Base-by-base conservation (phyloP, 768 basidiomycete species). In the Dendrothele bispora region DNA sequence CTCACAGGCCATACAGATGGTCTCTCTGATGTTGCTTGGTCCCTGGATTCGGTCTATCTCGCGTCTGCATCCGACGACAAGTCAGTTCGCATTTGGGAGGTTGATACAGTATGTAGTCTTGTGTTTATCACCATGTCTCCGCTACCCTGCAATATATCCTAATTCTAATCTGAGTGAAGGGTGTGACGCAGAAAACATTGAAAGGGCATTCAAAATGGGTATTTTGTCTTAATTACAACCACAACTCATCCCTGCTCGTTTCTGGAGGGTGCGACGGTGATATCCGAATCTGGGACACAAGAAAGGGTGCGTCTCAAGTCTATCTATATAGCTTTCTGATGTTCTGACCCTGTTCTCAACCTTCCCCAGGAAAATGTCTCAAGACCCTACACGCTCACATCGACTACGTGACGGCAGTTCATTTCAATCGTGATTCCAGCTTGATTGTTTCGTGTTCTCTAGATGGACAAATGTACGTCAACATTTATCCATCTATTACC, bases 31-130 rank as follows among this genome's bases (percentile, higher is more conserved):
- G 75, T 98, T 43, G 76, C 91, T 1, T 95, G 94, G 88, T 90
- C 93, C 6, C 75, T 84, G 8, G 88, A 97, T 62, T 87, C 87
- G 55, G 69, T 76, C 18, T 83, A 84, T 65, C 74, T 98, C 22
- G 93, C 95, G 0, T 93, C 91, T 24, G 94, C 91, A 0, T 95
- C 91, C 3, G 95, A 98, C 64, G 95, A 98, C 61, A 83, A 82
- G 3, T 92, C 88, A 2, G 80, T 95, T 55, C 79, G 89, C 26
- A 86, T 95, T 70, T 95, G 93, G 93, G 81, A 87, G 56, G 84
- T 93, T 43, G 86, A 91, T 61, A 75, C 82, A 42, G 88, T 90
- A 61, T 52, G 83, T 74, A 25, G 62, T 53, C 27, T 20, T 43
- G 26, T 34, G 17, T 49, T 29, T 21, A 12, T 43, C 11, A 35